Percentiles rank a stretch among this genome's conserved stretches.
Conservation (phyloP, 768 basidiomycete species). For the Fibroporia radiculosa region DNA sequence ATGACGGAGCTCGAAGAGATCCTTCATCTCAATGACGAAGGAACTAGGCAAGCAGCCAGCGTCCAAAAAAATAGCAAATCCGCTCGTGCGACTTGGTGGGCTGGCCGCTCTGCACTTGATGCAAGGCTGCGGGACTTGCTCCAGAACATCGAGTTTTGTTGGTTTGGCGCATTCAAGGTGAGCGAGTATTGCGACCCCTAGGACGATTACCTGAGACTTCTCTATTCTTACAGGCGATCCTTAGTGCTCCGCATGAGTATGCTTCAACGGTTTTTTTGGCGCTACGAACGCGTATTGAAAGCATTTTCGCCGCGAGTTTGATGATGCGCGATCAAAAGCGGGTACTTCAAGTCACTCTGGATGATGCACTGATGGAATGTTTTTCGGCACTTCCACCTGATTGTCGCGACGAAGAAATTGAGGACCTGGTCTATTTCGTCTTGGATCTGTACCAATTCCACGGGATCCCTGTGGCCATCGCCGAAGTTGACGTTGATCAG, state of each 20-base stretch:
- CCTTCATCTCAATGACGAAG: slow-evolving; percentile 69
- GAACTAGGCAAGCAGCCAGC: slow-evolving; percentile 61
- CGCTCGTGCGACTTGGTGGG: slow-evolving; percentile 82
- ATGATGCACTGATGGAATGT: slow-evolving; percentile 74
- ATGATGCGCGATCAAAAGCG: slow-evolving; percentile 54
- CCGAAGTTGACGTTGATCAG: slow-evolving; percentile 88
- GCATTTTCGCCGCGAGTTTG: slow-evolving; percentile 61
- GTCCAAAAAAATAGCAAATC: slow-evolving; percentile 61
- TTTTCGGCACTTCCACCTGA: slow-evolving; percentile 77
- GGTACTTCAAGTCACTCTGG: slow-evolving; percentile 45
- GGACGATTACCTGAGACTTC: background rate
- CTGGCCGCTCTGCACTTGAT: slow-evolving; percentile 68
- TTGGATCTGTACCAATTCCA: slow-evolving; percentile 93
- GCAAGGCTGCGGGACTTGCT: slow-evolving; percentile 64
- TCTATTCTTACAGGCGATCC: slow-evolving; percentile 44
- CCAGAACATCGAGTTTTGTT: slow-evolving; percentile 87
- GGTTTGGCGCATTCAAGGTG: slow-evolving; percentile 98
- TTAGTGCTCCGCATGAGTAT: slow-evolving; percentile 38
- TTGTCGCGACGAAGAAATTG: slow-evolving; percentile 88
- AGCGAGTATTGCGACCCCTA: slow-evolving; percentile 16
- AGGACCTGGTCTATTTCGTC: slow-evolving; percentile 90
- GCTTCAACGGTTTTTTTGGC: slow-evolving; percentile 40
- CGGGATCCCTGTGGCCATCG: slow-evolving; percentile 79
- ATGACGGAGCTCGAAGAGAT: slow-evolving; percentile 71
- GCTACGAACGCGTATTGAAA: slow-evolving; percentile 65